Conservation (phyloP, 2,329 filamentous ascomycete species). For the Mycosphaerella arachidis region DNA sequence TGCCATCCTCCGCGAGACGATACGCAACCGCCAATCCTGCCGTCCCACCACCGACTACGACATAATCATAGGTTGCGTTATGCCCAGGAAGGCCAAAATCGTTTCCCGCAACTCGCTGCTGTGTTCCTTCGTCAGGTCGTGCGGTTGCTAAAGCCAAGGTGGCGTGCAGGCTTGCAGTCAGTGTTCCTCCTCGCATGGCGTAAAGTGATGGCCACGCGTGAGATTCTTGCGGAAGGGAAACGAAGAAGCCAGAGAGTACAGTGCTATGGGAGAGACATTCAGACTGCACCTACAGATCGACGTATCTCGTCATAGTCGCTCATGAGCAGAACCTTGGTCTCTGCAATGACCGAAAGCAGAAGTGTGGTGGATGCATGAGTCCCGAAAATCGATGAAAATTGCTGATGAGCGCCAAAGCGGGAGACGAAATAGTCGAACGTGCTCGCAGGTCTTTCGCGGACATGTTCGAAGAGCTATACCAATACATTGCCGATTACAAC, state of each 20-base stretch:
- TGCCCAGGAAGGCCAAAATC: slow-evolving; percentile 10
- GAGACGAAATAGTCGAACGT: not conserved
- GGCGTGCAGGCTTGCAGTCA: not conserved
- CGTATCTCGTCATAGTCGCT: not conserved
- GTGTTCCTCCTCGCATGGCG: not conserved
- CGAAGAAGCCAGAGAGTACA: not conserved
- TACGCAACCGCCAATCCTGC: slow-evolving; percentile 20
- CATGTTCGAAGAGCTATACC: too few relatives aligned
- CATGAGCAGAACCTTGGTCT: not conserved
- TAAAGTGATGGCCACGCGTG: not conserved
- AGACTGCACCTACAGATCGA: not conserved
- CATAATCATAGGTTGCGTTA: slow-evolving; percentile 14
- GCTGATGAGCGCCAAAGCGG: not conserved
- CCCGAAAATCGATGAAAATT: not conserved
- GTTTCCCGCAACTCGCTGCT: not conserved
- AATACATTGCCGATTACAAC: too few relatives aligned
- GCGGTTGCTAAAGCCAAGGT: not conserved
- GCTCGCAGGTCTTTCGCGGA: too few relatives aligned
- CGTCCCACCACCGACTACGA: slow-evolving; percentile 22
- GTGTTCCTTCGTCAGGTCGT: not conserved
- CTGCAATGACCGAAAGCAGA: not conserved
- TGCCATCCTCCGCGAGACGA: slow-evolving; percentile 17
- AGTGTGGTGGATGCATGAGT: not conserved
- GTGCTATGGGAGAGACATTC: too few relatives aligned
- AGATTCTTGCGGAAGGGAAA: not conserved